Evolutionary conservation across 2,329 filamentous ascomycete species (phyloP).

Genomic region (Phyllosticta ampelicida): DNA sequence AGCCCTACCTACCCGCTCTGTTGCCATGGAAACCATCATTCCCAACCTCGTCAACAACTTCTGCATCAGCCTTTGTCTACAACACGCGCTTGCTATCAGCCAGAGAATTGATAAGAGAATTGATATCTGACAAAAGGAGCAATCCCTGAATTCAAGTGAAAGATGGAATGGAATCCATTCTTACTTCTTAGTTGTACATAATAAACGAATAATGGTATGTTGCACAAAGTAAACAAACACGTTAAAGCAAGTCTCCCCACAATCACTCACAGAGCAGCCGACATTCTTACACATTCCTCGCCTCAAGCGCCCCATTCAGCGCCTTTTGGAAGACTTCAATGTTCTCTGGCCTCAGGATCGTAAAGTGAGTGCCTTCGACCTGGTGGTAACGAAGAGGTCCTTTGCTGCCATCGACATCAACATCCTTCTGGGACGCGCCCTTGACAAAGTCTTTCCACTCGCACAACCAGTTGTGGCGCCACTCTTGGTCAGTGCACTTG

Average conservation of each 20-base stretch:
- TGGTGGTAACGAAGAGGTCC: slow-evolving; percentile 6
- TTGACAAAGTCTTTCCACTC: slow-evolving; percentile 7
- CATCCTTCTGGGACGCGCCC: slow-evolving; percentile 3
- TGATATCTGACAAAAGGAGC: no score
- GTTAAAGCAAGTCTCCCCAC: background rate
- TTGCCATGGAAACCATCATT: no score
- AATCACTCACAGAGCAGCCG: background rate
- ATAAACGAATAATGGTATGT: background rate
- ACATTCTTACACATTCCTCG: background rate
- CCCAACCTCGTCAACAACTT: no score
- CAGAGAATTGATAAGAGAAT: no score
- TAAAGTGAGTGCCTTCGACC: slow-evolving; percentile 9
- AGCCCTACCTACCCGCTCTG: no score
- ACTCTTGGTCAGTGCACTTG: slow-evolving; percentile 7
- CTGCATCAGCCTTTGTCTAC: no score
- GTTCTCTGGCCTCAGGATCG: slow-evolving; percentile 10
- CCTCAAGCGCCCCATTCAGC: slow-evolving; percentile 4
- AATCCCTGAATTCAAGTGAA: background rate
- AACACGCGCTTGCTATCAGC: no score
- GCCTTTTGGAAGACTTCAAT: slow-evolving; percentile 8
- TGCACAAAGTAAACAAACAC: background rate
- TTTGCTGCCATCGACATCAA: background rate
- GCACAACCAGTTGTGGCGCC: slow-evolving; percentile 8
- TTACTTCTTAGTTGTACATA: background rate
- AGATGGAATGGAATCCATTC: background rate